Evolutionary conservation across 2,329 filamentous ascomycete genomes (phyloP), one percentile per base, ranked within the genome.

Genomic region (Aspergillus jensenii): DNA sequence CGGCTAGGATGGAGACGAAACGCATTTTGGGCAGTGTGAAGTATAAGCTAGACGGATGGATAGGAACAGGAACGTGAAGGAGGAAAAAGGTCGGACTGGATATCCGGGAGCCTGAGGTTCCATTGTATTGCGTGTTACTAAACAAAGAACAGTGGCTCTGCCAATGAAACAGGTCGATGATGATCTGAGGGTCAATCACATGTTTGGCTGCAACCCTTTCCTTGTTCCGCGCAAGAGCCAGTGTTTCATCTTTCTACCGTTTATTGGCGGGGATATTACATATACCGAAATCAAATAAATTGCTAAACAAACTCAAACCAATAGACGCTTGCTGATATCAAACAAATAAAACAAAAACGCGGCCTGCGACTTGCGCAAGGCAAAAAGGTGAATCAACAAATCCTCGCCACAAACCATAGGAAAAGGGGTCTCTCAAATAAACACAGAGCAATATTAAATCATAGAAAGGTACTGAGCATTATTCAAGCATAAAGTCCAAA

Each of bases 321-420:
- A 61, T 59, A 35, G 8, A 55, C 62, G 61, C 62, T 67, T 62
- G 60, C 64, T 65, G 64, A 67, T 65, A 67, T 65, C 56, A 59
- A 60, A 60, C 52, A 59, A 6, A 56, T 44, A 49, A 62, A 46
- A 43, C 61, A 62, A 62, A 47, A 59, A 46, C 55, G 63, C 62
- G 59, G 59, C 57, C 60, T 59, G 60, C 61, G 61, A 65, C 61
- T 60, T 55, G 56, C 56, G 56, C 56, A 54, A 61, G 60, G 60
- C 55, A 58, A 56, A 19, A 51, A 56, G 60, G 9, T 31, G 57
- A 62, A 64, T 59, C 62, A 68, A 67, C 53, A 58, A 23, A 46
- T 39, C 51, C 53, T 40, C 61, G 65, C 65, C 65, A 52, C 63
- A 49, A 62, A 64, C 59, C 49, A 58, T 56, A 61, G 65, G 33